Base-by-base conservation (phyloP, 805 yeast species). In the Yarrowia sp. region DNA sequence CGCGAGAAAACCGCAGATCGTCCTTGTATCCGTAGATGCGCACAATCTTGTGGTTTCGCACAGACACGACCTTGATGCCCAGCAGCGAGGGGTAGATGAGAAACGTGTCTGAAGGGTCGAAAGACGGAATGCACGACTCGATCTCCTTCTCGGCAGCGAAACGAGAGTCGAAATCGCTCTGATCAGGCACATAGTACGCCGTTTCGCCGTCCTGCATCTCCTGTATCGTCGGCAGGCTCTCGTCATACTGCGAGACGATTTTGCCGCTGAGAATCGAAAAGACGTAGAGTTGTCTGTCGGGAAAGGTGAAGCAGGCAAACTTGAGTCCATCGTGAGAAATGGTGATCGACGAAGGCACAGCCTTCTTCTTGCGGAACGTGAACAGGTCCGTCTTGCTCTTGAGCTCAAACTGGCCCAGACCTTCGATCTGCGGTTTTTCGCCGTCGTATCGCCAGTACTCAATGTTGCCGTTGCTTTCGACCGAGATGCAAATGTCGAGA, bases 311-410 rank as follows among this genome's bases (percentile, higher is more conserved):
- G 1, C 69, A 64, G 10, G 71, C 77, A 65, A 75, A 72, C 24
- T 47, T 64, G n/a, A 67, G 68, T 1, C 69, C 70, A 53, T 71
- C 68, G 1, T 68, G 68, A 5, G 75, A 69, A 8, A 73, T 63
- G 14, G 63, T 42, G 6, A 75, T 36, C 2, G 65, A 32, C 6
- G 66, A 38, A 2, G 73, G 71, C 1, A 62, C 44, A 1, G 73
- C 63, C 62, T 76, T 76, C 21, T 64, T 49, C 62, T 76, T 77
- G 19, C 76, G 65, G 47, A 77, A 65, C 16, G 73, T 74, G 63
- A 75, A 72, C 16, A 75, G 65, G 63, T 77, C 77, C 0, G 82
- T 79, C 41, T 72, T 68, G 31, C 78, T 70, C 64, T 79, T 79
- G 64, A 68, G 65, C 35, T 71, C 70, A 67, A 77, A 79, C 19